Evolutionary conservation across 2,329 filamentous ascomycete genomes (phyloP), one percentile per base, ranked within the genome.

Genomic region (Clarireedia paspali): DNA sequence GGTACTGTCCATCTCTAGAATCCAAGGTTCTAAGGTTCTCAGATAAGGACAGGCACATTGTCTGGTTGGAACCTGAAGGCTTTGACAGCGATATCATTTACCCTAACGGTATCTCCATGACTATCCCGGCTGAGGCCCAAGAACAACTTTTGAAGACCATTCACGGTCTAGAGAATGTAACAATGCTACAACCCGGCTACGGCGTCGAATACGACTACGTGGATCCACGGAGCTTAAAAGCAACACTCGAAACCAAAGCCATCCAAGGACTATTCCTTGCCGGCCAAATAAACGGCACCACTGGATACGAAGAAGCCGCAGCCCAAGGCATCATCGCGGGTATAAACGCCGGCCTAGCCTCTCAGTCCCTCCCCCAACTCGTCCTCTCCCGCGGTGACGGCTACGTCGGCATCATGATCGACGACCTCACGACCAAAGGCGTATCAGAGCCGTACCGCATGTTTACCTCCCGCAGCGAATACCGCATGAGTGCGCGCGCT

Each of bases 181-280:
- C 78, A 26, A 96, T 99, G 91, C 80, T 95, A 6, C 92, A 97
- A 67, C 87, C 92, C 1, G 94, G 92, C 7, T 99, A 99, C 67
- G 94, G 94, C 6, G 94, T 99, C 1, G 94, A 99, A 70, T 99
- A 99, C 71, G 94, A 97, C 74, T 99, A 99, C 70, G 89, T 99
- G 17, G 94, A 99, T 68, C 94, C 94, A 17, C 86, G 94, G 52
- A 87, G 88, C 63, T 78, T 99, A 3, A 87, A 85, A 61, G 83
- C 88, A n/a, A 94, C 91, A 0, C 81, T 99, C 6, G 94, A 99
- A 71, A 97, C 94, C 1, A 99, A 97, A 72, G 80, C 87, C 23
- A 96, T 99, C 60, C 77, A 77, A 6, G 94, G 94, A 1, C 81
- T 99, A 12, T 99, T 88, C 73, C 79, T 99, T 34, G 94, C 94